A percentile compares a stretch with the other conserved stretches of the same genome.
phyloP scores from a whole-genome alignment of 2,329 filamentous ascomycete genomes.

The Teratosphaeria gauchensis region DNA sequence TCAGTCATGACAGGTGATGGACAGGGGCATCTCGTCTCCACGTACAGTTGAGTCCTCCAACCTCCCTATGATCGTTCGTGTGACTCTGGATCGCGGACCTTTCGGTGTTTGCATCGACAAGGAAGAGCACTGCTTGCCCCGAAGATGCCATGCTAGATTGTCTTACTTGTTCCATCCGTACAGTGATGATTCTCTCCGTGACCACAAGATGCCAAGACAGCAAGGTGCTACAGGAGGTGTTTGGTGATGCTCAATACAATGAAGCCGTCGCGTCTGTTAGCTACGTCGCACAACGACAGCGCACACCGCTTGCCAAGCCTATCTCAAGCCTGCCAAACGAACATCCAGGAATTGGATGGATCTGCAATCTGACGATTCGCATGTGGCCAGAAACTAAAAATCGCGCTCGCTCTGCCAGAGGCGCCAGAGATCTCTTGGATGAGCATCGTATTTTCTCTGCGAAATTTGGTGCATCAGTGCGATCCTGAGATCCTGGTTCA shows the following conservation, averaged over 20 bases:
- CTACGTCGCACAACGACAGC: background rate
- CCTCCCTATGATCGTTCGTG: no score
- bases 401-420: background rate
- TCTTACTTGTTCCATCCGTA: no score
- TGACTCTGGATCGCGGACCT: no score
- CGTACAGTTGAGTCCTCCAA: background rate
- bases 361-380: no score
- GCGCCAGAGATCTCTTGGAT: no score
- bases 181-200: no score
- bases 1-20: background rate
- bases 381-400: no score
- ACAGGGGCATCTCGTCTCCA: background rate
- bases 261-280: background rate
- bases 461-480: background rate
- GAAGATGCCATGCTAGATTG: background rate
- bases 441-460: background rate
- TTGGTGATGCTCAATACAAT: background rate
- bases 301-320: background rate
- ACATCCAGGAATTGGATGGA: background rate
- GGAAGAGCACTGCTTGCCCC: no score
- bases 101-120: no score
- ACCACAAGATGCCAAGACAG: no score
- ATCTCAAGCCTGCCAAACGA: background rate
- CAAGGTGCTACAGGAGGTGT: no score
- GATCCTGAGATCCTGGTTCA: background rate